These are phyloP conservation scores for Penicillium freii DNA, from an alignment of 2,329 filamentous ascomycete genomes.

Conservation along the genomic window DNA sequence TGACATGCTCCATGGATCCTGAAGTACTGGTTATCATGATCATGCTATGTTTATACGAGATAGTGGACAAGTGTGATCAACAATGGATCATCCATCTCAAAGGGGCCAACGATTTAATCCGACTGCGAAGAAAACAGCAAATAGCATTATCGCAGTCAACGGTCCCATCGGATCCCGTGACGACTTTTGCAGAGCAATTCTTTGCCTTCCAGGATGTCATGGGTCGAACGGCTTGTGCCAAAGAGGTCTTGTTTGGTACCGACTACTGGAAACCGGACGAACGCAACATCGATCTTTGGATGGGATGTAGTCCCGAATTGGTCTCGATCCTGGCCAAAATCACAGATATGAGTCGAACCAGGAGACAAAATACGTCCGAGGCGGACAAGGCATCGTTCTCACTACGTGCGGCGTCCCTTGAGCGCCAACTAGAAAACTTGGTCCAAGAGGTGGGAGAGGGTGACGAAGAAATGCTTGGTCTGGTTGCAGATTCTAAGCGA, in stretches of 20 bases:
- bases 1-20: constrained; percentile 30
- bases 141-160: constrained; percentile 11
- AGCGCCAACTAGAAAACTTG: constrained; percentile 33
- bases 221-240: constrained; percentile 51
- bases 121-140: constrained; percentile 35
- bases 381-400: constrained; percentile 29
- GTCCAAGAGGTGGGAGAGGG: constrained; percentile 34
- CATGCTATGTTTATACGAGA: constrained; percentile 49
- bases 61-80: constrained; percentile 45
- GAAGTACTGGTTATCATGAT: constrained; percentile 47
- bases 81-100: constrained; percentile 51
- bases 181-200: constrained; percentile 46
- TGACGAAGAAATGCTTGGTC: constrained; percentile 34
- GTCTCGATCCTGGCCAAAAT: constrained; percentile 49
- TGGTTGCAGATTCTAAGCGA: constrained; percentile 45
- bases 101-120: constrained; percentile 50
- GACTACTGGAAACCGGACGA: constrained; percentile 48
- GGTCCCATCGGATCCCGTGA: constrained; percentile 25
- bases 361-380: constrained; percentile 29
- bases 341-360: constrained; percentile 46
- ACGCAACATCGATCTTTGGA: constrained; percentile 46
- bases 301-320: constrained; percentile 50
- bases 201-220: constrained; percentile 55
- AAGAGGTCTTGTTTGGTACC: constrained; percentile 47
- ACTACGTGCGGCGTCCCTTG: constrained; percentile 36